phyloP scores from a whole-genome alignment of 805 yeast genomes.

The Barnettozyma californica region DNA sequence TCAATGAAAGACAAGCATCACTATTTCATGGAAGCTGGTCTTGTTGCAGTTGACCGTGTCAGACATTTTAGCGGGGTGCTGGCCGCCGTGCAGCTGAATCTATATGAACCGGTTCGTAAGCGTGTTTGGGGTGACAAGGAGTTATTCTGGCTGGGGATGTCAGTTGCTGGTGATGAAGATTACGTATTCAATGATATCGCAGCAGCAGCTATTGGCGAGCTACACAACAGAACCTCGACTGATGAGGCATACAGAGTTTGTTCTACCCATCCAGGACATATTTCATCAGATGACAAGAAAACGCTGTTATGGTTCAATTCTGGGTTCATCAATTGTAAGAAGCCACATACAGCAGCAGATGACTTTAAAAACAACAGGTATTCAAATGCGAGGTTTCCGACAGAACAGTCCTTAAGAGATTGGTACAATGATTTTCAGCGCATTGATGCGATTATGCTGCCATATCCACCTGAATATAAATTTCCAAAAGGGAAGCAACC shows the following conservation, averaged over 20 bases:
- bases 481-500: background rate
- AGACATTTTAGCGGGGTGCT: slow-evolving; percentile 46
- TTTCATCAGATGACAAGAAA: slow-evolving; percentile 40
- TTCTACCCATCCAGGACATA: slow-evolving; percentile 57
- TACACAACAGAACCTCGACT: background rate
- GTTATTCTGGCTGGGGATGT: slow-evolving; percentile 58
- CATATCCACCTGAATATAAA: slow-evolving; percentile 38
- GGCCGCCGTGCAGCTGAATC: slow-evolving; percentile 34
- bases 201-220: slow-evolving; percentile 53
- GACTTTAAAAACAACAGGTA: slow-evolving; percentile 10
- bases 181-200: slow-evolving; percentile 45
- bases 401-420: slow-evolving; percentile 24
- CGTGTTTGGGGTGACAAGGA: slow-evolving; percentile 67
- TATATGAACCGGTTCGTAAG: slow-evolving; percentile 36
- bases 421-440: slow-evolving; percentile 33
- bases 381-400: slow-evolving; percentile 10
- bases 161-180: slow-evolving; percentile 47
- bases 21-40: slow-evolving; percentile 41
- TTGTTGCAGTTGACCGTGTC: slow-evolving; percentile 40
- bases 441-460: slow-evolving; percentile 44
- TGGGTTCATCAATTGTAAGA: slow-evolving; percentile 44
- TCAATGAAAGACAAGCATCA: slow-evolving; percentile 34
- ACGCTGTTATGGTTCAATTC: slow-evolving; percentile 52
- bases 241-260: slow-evolving; percentile 39
- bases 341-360: slow-evolving; percentile 1